These are phyloP conservation scores for Eucalyptus cloeziana DNA, from an alignment of 345 rosid genomes.

Conservation along the genomic window DNA sequence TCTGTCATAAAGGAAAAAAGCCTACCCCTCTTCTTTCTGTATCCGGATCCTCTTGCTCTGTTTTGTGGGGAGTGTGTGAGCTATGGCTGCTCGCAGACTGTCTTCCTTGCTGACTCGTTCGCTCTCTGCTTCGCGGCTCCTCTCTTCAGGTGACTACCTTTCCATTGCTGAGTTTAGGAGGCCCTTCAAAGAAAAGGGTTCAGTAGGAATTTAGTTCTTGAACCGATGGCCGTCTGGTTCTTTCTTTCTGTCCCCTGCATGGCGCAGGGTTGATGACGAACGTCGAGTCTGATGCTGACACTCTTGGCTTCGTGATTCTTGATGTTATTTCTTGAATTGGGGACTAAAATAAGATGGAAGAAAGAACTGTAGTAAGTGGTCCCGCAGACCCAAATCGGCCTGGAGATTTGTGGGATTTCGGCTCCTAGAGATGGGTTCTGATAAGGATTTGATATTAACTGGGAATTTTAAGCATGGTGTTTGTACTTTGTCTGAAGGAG, in stretches of 20 bases:
- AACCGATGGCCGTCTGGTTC: neutral
- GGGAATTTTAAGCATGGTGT: neutral
- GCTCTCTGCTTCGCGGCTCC: slow-evolving; percentile 11
- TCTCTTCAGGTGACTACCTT: neutral
- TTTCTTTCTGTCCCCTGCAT: neutral
- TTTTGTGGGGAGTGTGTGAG: neutral
- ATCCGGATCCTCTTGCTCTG: neutral
- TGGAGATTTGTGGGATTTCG: neutral
- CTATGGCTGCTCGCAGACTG: slow-evolving; percentile 43
- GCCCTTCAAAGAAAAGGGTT: neutral
- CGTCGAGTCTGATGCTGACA: neutral
- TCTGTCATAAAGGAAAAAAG: neutral
- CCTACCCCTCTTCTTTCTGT: neutral
- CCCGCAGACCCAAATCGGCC: neutral
- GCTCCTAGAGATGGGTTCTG: neutral
- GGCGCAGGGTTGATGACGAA: neutral
- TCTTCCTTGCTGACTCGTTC: slow-evolving; percentile 17
- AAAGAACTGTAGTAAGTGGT: neutral
- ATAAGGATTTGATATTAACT: neutral
- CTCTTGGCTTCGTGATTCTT: neutral
- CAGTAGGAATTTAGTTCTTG: neutral
- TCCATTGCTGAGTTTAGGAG: neutral
- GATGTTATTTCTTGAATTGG: neutral
- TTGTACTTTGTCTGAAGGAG: neutral
- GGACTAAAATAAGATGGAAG: neutral